Base-by-base conservation (phyloP, 805 yeast genomes). In the Wickerhamomyces tratensis region DNA sequence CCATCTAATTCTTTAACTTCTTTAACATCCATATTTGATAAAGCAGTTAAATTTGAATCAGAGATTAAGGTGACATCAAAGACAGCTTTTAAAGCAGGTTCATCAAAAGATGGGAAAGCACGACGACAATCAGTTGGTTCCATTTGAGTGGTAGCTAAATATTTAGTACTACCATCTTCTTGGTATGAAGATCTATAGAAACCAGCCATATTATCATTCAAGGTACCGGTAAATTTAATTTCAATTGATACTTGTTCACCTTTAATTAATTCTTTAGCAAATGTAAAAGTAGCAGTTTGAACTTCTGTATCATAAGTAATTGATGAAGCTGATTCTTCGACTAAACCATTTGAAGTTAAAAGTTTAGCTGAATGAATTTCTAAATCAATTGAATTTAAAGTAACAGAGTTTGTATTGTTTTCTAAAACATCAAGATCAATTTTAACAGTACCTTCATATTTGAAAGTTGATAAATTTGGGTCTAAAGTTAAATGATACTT, bases 101-200 rank as follows among this genome's bases (percentile, higher is more conserved):
- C 93, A 62, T 85, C 95, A 54, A 80, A 82, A 57, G 84, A 83
- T 33, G 95, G 95, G 71, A 85, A 85, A 9, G 93, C 93, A 54
- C 87, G 74, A 54, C 95, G 77, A 52, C 91, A 86, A 57, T 85
- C 93, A 20, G 91, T 82, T 25, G 94, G 80, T 65, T 85, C 94
- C 77, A 85, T 80, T 63, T 85, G 95, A 38, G 94, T 83, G 38
- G 89, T 80, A 37, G 87, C 86, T 72, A 84, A 70, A 59, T 81
- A 80, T 55, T 79, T 80, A 35, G 77, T 78, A 45, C 70, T 68
- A 25, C 86, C 84, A 48, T 81, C 71, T 46, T 71, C 69, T 48
- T 71, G 68, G 60, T 83, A 83, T 36, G 77, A 65, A 15, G 87
- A 80, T 53, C 85, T 72, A 68, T 84, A 84, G 64, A 84, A 84